Evolutionary conservation across 2,329 filamentous ascomycete genomes (phyloP).

Genomic region (Dothideomycetidae sp.): DNA sequence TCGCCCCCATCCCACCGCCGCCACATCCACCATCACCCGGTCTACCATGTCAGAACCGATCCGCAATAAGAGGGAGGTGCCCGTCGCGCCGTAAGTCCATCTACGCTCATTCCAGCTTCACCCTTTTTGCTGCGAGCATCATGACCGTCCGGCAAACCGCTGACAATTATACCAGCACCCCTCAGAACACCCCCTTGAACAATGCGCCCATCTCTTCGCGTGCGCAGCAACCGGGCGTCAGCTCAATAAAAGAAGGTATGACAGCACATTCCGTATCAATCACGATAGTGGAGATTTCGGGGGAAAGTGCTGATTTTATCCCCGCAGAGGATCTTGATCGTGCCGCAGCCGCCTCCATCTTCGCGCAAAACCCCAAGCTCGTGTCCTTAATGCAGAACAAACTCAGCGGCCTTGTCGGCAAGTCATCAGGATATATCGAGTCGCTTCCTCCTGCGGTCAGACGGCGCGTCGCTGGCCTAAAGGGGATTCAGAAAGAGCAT

Average conservation of each 20-base stretch:
- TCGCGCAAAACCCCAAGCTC: constrained; percentile 87
- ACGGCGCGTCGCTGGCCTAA: constrained; percentile 84
- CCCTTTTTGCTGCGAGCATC: constrained; percentile 11
- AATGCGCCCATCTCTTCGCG: constrained; percentile 96
- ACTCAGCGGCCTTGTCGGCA: constrained; percentile 81
- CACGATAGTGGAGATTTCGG: background rate
- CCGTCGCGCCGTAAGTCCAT: constrained; percentile 48
- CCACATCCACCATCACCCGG: constrained; percentile 1
- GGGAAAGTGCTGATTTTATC: constrained; percentile 6
- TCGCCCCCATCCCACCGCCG: constrained; percentile 1
- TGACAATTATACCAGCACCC: constrained; percentile 52
- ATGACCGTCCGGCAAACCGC: constrained; percentile 14
- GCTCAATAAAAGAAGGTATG: constrained; percentile 95
- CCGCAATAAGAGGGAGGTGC: constrained; percentile 50
- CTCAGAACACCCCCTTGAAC: constrained; percentile 92
- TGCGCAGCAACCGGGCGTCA: constrained; percentile 84
- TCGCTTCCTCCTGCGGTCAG: constrained; percentile 79
- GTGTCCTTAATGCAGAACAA: constrained; percentile 97
- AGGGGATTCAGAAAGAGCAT: constrained; percentile 97
- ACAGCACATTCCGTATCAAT: constrained; percentile 14
- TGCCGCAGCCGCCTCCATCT: constrained; percentile 74
- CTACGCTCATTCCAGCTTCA: constrained; percentile 19
- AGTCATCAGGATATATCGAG: constrained; percentile 95
- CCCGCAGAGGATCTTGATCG: constrained; percentile 75
- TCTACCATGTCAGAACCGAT: constrained; percentile 51